Conservation (phyloP, 306 rosid genomes). For the Fagus crenata region DNA sequence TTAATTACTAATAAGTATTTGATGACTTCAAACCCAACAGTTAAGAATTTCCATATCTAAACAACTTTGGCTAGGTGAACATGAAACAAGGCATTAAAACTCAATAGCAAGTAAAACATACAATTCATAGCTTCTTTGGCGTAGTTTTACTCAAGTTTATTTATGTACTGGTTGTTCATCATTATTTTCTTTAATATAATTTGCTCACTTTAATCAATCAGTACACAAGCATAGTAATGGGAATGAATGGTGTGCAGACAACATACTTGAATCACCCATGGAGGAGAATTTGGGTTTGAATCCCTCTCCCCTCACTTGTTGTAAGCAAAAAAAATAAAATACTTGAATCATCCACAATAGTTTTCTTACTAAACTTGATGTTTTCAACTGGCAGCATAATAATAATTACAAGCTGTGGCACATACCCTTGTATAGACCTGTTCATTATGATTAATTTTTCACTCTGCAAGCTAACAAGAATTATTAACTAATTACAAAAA, state of each 20-base stretch:
- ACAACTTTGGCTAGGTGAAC: background rate
- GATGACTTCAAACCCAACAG: slow-evolving; percentile 8
- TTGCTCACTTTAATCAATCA: background rate
- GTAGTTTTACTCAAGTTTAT: background rate
- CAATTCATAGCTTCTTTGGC: background rate
- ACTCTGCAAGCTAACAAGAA: background rate
- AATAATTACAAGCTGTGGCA: background rate
- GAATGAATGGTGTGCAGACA: background rate
- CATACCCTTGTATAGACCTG: background rate
- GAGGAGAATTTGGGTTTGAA: too few species aligned
- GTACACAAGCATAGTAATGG: background rate
- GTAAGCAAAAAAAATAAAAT: too few species aligned
- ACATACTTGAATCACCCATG: background rate
- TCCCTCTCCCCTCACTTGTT: too few species aligned
- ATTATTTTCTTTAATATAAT: background rate
- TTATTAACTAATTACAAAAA: background rate
- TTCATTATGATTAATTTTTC: background rate
- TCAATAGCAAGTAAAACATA: background rate
- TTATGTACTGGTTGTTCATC: background rate
- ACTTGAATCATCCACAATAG: too few species aligned
- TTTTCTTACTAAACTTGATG: background rate
- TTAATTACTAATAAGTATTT: slow-evolving; percentile 9
- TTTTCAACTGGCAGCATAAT: background rate
- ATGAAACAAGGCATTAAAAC: background rate
- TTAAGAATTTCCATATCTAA: background rate